Evolutionary conservation across 2,329 filamentous ascomycete species (phyloP).

Genomic region (Gnomoniopsis smithogilvyi): DNA sequence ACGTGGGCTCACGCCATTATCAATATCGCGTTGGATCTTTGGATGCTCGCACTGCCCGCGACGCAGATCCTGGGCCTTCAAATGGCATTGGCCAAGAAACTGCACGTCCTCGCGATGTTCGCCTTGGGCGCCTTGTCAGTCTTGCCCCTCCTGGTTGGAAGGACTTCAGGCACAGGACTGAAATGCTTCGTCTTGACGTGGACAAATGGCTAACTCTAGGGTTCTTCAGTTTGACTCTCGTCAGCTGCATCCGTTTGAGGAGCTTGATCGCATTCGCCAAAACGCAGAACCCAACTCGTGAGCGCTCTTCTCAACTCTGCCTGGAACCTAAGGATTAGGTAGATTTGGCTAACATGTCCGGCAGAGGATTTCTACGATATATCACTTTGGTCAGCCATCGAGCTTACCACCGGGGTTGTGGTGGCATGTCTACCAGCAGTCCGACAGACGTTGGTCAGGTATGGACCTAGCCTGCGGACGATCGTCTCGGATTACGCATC

Average conservation of each 20-base stretch:
- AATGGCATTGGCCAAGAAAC: slow-evolving; percentile 4
- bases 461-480: neutral
- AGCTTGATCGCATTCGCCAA: slow-evolving; percentile 4
- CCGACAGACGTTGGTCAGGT: neutral
- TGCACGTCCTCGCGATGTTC: slow-evolving; percentile 6
- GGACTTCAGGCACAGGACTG: neutral
- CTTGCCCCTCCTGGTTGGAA: neutral
- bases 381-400: slow-evolving; percentile 5
- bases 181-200: too few species aligned
- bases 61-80: neutral
- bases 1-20: slow-evolving; percentile 7
- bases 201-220: neutral
- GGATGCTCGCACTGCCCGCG: slow-evolving; percentile 4
- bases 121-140: slow-evolving; percentile 7
- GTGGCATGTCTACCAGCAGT: slow-evolving; percentile 6
- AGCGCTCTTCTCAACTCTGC: neutral
- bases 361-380: slow-evolving; percentile 11
- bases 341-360: neutral
- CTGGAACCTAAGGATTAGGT: too few species aligned
- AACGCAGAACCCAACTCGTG: slow-evolving; percentile 9
- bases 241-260: slow-evolving; percentile 3
- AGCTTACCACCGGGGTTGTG: slow-evolving; percentile 3
- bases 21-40: slow-evolving; percentile 3
- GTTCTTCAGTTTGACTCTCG: neutral
- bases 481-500: neutral